Base-by-base conservation (phyloP, 2,329 filamentous ascomycete genomes). In the Calonectria ilicicola region DNA sequence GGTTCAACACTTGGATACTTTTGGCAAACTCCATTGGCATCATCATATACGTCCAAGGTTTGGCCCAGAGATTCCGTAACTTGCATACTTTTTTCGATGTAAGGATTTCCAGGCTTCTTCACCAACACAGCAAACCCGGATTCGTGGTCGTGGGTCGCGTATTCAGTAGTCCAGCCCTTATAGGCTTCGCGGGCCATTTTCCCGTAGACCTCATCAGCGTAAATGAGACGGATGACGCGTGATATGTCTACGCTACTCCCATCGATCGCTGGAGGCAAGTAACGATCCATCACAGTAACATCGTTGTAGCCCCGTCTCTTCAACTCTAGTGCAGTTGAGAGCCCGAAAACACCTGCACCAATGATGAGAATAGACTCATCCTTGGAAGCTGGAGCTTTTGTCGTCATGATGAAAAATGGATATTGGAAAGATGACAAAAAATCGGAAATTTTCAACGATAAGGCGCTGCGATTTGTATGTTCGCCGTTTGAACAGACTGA, bases 201-300 rank as follows among this genome's bases (percentile, higher is more conserved):
- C 4, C 90, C 87, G 78, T 95, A 95, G 17, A 89, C 85, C 0
- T 87, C 82, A 75, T 92, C 88, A 15, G 91, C 90, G 77, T 95
- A 95, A 83, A 94, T 93, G 51, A 82, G 76, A 7, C 85, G 82
- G 56, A 86, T 81, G 67, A 86, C 81, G 19, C 85, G 83, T 4
- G 84, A 86, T n/a, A 83, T 80, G 72, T 86, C 84, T n/a, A 85
- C 83, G 51, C 83, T 85, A 69, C 84, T 83, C 27, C 82, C 82
- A 17, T 85, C 82, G 2, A 78, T 74, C 1, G 82, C 81, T 0
- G 84, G 83, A 6, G 84, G 83, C 0, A 82, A 72, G 66, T 79
- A 81, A 6, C 82, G 80, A 71, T 90, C 88, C 3, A 87, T 82
- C 7, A 90, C 84, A 7, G 86, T 86, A 68, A 89, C 83, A 67